These are phyloP conservation scores for Phlebiopsis gigantea DNA, from an alignment of 768 basidiomycete species.

Conservation along the genomic window DNA sequence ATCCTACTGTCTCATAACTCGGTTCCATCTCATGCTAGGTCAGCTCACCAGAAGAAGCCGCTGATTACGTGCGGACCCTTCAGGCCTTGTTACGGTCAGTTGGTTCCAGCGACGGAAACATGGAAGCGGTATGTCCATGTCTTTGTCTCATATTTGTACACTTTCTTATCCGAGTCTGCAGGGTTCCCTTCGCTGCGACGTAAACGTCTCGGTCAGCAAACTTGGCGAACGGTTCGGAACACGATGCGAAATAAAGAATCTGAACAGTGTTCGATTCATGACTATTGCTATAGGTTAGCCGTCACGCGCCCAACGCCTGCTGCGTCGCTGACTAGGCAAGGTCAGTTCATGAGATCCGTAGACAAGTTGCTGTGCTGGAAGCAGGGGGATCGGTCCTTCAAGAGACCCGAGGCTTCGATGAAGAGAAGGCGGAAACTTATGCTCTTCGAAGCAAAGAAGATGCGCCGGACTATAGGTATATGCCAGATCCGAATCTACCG, in stretches of 20 bases:
- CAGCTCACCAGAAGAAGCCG: constrained; percentile 85
- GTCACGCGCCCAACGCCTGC: no score
- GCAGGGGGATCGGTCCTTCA: constrained; percentile 48
- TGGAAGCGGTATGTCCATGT: constrained; percentile 75
- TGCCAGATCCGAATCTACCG: constrained; percentile 95
- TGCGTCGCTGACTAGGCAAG: no score
- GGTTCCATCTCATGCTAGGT: background rate
- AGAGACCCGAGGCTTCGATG: constrained; percentile 91
- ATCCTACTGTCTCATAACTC: background rate
- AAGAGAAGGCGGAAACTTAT: constrained; percentile 75
- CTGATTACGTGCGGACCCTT: constrained; percentile 75
- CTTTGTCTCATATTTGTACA: constrained; percentile 10
- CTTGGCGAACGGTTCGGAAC: constrained; percentile 62
- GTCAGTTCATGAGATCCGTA: constrained; percentile 71
- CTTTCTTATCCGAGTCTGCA: no score
- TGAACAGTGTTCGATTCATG: constrained; percentile 87
- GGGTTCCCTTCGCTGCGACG: constrained; percentile 94
- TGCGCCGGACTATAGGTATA: constrained; percentile 93
- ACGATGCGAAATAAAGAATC: constrained; percentile 94
- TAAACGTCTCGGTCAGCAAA: constrained; percentile 88
- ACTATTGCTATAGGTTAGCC: constrained; percentile 75
- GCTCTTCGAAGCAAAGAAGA: constrained; percentile 86
- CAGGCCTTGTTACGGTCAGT: constrained; percentile 78
- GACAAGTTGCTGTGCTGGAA: constrained; percentile 63
- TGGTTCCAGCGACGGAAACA: constrained; percentile 90